Conservation (phyloP, 2,329 filamentous ascomycete genomes). For the Alternaria gansuensis region DNA sequence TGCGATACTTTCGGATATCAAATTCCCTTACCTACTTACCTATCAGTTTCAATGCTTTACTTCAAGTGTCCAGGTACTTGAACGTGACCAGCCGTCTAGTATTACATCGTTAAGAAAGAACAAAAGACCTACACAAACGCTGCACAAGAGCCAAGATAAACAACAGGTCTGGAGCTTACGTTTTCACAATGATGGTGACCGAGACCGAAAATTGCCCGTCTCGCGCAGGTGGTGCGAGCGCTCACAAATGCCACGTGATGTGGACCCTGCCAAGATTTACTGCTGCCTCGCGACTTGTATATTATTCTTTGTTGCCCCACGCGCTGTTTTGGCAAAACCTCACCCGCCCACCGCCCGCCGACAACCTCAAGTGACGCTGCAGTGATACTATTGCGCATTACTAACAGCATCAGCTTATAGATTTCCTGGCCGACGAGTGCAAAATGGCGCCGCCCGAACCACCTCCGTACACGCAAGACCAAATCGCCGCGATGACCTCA, state of each 20-base stretch:
- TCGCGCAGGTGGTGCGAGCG: background rate
- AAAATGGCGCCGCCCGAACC: constrained; percentile 37
- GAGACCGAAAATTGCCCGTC: background rate
- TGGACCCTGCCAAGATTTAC: constrained; percentile 16
- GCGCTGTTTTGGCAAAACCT: constrained; percentile 5
- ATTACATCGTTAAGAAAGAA: background rate
- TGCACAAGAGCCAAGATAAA: background rate
- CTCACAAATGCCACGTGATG: constrained; percentile 4
- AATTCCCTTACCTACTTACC: background rate
- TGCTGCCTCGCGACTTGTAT: background rate
- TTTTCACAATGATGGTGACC: background rate
- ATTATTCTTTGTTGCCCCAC: constrained; percentile 25
- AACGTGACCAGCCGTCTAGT: background rate
- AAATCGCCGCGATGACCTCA: constrained; percentile 37
- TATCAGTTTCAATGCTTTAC: background rate
- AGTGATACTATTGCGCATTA: constrained; percentile 8
- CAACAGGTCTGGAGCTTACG: background rate
- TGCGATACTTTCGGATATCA: background rate
- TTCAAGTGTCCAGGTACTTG: background rate
- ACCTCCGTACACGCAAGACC: constrained; percentile 39
- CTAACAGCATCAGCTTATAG: constrained; percentile 2
- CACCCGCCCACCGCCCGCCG: background rate
- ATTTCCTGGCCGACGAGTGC: constrained; percentile 3
- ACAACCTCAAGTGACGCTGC: background rate
- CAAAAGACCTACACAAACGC: background rate